Conservation (phyloP, 2,329 filamentous ascomycete genomes). For the Arthrobotrys pseudoclavata region DNA sequence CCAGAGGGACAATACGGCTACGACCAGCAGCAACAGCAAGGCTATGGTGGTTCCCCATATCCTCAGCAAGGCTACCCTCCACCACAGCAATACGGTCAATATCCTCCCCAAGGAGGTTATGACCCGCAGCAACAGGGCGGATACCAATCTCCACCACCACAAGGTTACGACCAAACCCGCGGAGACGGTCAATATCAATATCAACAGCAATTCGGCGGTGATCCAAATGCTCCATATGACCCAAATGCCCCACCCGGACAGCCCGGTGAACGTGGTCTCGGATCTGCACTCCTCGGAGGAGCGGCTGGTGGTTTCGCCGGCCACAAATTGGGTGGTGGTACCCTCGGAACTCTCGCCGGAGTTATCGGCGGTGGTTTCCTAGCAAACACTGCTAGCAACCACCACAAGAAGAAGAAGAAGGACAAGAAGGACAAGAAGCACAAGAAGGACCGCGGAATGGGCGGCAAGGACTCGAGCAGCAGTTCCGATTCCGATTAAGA, state of each 20-base stretch:
- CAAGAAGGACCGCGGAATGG: conserved; percentile 7
- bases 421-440: conserved; percentile 62
- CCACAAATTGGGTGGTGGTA: conserved; percentile 71
- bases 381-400: conserved; percentile 71
- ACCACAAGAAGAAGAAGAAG: conserved; percentile 63
- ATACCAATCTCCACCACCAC: conserved; percentile 32
- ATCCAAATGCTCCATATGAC: conserved; percentile 16
- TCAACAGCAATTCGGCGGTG: conserved; percentile 23
- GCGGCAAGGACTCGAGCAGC: too few relatives aligned
- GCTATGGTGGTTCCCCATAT: conserved; percentile 28
- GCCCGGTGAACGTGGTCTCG: conserved; percentile 72
- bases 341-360: conserved; percentile 70
- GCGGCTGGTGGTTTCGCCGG: conserved; percentile 72
- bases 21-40: conserved; percentile 39
- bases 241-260: conserved; percentile 40
- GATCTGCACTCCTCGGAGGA: conserved; percentile 71
- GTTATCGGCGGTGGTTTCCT: conserved; percentile 71
- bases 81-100: conserved; percentile 30
- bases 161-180: conserved; percentile 41
- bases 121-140: conserved; percentile 23
- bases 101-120: conserved; percentile 26
- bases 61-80: conserved; percentile 28
- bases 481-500: conserved; percentile 41
- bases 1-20: conserved; percentile 32
- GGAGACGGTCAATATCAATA: conserved; percentile 48